Conservation (phyloP, 805 yeast genomes). For the Candida ortonii region DNA sequence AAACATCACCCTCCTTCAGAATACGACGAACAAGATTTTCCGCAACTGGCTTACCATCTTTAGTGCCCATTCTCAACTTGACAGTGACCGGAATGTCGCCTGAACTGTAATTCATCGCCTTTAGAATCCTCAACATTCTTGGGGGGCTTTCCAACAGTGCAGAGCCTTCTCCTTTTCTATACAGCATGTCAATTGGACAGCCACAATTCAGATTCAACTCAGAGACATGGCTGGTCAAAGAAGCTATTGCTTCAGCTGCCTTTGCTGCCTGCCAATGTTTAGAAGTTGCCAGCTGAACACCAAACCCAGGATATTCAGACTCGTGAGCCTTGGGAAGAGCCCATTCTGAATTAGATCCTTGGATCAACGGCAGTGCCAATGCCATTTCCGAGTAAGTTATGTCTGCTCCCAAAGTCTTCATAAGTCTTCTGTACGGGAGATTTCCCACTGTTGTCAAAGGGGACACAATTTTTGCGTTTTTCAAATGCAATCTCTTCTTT, state of each 20-base stretch:
- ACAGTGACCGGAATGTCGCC: slow-evolving; percentile 92
- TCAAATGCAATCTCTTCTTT: slow-evolving; percentile 69
- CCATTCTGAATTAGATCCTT: slow-evolving; percentile 95
- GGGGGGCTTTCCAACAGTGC: slow-evolving; percentile 90
- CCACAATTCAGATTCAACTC: slow-evolving; percentile 94
- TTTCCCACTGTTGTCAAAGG: slow-evolving; percentile 98
- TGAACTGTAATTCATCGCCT: slow-evolving; percentile 84
- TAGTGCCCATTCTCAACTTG: slow-evolving; percentile 88
- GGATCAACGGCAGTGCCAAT: slow-evolving; percentile 74
- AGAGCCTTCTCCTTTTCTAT: slow-evolving; percentile 92
- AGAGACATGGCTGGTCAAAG: slow-evolving; percentile 56
- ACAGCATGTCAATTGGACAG: slow-evolving; percentile 95
- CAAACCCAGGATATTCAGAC: slow-evolving; percentile 82
- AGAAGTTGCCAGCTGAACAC: slow-evolving; percentile 87
- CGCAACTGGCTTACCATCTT: slow-evolving; percentile 87
- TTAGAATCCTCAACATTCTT: slow-evolving; percentile 68
- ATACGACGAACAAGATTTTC: slow-evolving; percentile 66
- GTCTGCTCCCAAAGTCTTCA: slow-evolving; percentile 89
- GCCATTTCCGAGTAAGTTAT: slow-evolving; percentile 97
- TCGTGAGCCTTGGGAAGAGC: slow-evolving; percentile 89
- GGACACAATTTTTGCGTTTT: slow-evolving; percentile 79
- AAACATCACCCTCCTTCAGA: slow-evolving; percentile 75
- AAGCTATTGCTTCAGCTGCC: slow-evolving; percentile 77
- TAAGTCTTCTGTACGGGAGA: slow-evolving; percentile 88
- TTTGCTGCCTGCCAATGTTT: slow-evolving; percentile 93